These are phyloP conservation scores for Astrocystis sublimbata DNA, from an alignment of 495 filamentous ascomycete genomes.

Conservation along the genomic window DNA sequence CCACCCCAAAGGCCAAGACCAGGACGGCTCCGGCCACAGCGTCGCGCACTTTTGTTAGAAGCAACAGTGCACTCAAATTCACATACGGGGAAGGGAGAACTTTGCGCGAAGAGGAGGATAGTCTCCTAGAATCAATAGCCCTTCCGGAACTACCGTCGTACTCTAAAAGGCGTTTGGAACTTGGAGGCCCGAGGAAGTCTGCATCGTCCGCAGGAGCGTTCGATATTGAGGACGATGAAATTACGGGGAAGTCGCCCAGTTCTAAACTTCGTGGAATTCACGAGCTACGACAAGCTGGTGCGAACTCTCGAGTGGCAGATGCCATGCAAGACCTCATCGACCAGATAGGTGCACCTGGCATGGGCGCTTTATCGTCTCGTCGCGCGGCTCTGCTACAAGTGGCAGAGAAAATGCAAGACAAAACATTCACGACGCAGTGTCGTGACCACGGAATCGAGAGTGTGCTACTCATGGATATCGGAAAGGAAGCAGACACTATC, in stretches of 20 bases:
- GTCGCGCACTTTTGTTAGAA: conserved; percentile 28
- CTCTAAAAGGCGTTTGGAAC: conserved; percentile 41
- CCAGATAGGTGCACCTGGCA: conserved; percentile 66
- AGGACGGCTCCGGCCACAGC: conserved; percentile 20
- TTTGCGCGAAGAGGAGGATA: conserved; percentile 45
- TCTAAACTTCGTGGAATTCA: conserved; percentile 59
- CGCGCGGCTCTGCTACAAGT: conserved; percentile 64
- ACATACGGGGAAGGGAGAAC: conserved; percentile 54
- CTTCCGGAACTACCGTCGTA: conserved; percentile 28
- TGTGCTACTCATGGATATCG: conserved; percentile 60
- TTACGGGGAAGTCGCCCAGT: conserved; percentile 65
- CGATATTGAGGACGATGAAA: conserved; percentile 52
- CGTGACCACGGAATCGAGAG: conserved; percentile 71
- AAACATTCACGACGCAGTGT: conserved; percentile 67
- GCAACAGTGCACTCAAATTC: conserved; percentile 39
- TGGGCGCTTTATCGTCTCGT: conserved; percentile 48
- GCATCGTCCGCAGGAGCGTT: conserved; percentile 30
- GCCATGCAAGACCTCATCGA: conserved; percentile 82
- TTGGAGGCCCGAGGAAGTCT: conserved; percentile 37
- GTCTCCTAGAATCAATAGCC: conserved; percentile 30
- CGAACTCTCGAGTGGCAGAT: conserved; percentile 76
- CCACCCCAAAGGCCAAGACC: conserved; percentile 25
- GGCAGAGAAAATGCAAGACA: conserved; percentile 68
- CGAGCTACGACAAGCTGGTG: conserved; percentile 83
- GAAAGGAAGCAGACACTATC: conserved; percentile 55